These are phyloP conservation scores for Solanum habrochaites DNA, from an alignment of 257 asterid genomes.

Conservation along the genomic window DNA sequence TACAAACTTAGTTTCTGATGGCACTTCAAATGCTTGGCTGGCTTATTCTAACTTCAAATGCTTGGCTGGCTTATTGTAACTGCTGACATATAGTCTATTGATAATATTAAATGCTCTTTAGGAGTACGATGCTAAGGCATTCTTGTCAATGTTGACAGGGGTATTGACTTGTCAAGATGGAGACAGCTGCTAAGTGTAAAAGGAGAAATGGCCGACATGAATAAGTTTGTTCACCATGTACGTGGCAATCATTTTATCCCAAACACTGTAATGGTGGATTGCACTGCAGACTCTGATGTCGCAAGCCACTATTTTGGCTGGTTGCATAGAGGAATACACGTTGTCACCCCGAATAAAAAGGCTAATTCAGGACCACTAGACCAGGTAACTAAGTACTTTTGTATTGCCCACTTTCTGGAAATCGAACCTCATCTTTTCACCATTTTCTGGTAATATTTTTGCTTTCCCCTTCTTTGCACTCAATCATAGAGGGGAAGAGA, in stretches of 20 bases:
- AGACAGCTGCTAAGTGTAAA: slow-evolving; percentile 50
- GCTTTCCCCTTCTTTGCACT: neutral
- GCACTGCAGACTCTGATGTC: slow-evolving; percentile 79
- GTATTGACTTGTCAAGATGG: slow-evolving; percentile 83
- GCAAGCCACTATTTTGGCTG: slow-evolving; percentile 84
- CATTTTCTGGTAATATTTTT: neutral
- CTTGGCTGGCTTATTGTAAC: neutral
- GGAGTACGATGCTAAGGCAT: neutral
- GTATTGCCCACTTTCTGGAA: neutral
- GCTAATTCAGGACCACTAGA: slow-evolving; percentile 99
- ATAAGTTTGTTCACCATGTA: slow-evolving; percentile 83
- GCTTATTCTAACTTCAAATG: neutral
- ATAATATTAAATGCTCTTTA: neutral
- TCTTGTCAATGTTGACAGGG: slow-evolving; percentile 28
- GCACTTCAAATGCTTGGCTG: neutral
- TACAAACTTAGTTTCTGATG: neutral
- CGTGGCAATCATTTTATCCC: slow-evolving; percentile 90
- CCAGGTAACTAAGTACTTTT: slow-evolving; percentile 41
- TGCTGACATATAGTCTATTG: neutral
- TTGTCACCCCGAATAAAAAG: slow-evolving; percentile 91
- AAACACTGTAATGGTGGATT: slow-evolving; percentile 82
- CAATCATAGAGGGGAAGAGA: neutral
- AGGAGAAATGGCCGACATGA: slow-evolving; percentile 74
- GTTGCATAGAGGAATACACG: slow-evolving; percentile 91
- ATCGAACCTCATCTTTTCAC: neutral